Base-by-base conservation (phyloP, 345 rosid species). In the Dovyalis caffra region DNA sequence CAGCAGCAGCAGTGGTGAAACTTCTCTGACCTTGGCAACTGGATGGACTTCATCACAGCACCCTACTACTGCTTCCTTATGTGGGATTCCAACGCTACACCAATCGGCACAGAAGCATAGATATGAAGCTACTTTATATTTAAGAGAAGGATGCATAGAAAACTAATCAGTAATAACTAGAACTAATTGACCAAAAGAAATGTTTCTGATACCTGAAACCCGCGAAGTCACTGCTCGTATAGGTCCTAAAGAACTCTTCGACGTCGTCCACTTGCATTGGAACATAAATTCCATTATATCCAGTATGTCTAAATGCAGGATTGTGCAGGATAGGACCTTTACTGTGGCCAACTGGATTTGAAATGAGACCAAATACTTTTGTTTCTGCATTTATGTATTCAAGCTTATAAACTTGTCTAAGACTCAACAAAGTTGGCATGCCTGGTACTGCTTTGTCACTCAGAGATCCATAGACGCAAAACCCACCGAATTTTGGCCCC, bases 311-410 rank as follows among this genome's bases (percentile, higher is more conserved):
- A 77, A 89, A 70, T 58, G 88, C 82, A 49, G 90, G 89, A 77
- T 89, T 89, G 69, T 86, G 90, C 85, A 89, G 74, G 15, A 89
- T 37, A 16, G 89, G 90, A 32, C 90, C 89, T 81, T 89, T 87
- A 78, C 90, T 89, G 75, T 89, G 93, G 62, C 88, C 67, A 26
- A 89, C 86, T 9, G 90, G 93, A 71, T 89, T 89, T 10, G 90
- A 87, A 65, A 87, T 74, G 35, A 89, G 86, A 68, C 93, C 93
- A 7, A 86, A 86, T 69, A 87, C 83, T 77, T 74, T 80, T 6
- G 88, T 87, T 25, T 82, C 85, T 2, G 84, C 68, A 71, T 85
- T 72, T 3, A 89, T 69, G 78, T 18, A 15, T 60, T 76, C 68
- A 16, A 84, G 73, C 51, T 79, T 81, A 64, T 89, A 87, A 37